Conservation (phyloP, 2,329 filamentous ascomycete species). For the Aspergillus candidus region DNA sequence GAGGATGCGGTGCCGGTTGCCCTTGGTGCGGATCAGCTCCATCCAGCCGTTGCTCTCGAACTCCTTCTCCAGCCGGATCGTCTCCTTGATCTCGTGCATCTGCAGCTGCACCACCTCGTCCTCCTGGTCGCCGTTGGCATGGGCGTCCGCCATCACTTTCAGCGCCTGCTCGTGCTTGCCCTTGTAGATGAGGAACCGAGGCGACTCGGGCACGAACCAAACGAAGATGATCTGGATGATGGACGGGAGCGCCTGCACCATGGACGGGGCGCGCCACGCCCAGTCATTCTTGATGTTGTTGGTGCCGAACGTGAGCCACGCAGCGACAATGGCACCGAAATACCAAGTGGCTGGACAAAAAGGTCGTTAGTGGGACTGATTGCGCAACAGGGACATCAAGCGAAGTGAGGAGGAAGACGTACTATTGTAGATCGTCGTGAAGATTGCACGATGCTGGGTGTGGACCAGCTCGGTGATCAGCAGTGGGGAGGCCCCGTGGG, state of each 20-base stretch:
- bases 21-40: conserved; percentile 38
- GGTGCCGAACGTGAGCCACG: conserved; percentile 39
- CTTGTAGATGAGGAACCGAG: conserved; percentile 43
- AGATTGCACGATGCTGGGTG: conserved; percentile 24
- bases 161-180: conserved; percentile 24
- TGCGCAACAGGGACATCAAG: background rate
- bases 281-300: conserved; percentile 33
- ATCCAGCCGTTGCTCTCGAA: conserved; percentile 42
- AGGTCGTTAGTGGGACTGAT: too few species aligned
- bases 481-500: conserved; percentile 22
- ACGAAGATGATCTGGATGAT: conserved; percentile 49
- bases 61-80: conserved; percentile 42
- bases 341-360: conserved; percentile 39
- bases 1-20: conserved; percentile 50
- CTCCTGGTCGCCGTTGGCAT: conserved; percentile 37
- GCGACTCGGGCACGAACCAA: conserved; percentile 62
- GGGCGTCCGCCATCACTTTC: conserved; percentile 29
- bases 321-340: conserved; percentile 42
- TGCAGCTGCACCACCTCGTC: conserved; percentile 24
- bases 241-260: conserved; percentile 57
- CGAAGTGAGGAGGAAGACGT: background rate
- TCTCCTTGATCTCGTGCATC: conserved; percentile 39
- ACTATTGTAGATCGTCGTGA: conserved; percentile 21
- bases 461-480: conserved; percentile 26
- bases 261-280: conserved; percentile 43